phyloP scores from a whole-genome alignment of 1,139 yeast genomes.

The Yamadazyma oceani region DNA sequence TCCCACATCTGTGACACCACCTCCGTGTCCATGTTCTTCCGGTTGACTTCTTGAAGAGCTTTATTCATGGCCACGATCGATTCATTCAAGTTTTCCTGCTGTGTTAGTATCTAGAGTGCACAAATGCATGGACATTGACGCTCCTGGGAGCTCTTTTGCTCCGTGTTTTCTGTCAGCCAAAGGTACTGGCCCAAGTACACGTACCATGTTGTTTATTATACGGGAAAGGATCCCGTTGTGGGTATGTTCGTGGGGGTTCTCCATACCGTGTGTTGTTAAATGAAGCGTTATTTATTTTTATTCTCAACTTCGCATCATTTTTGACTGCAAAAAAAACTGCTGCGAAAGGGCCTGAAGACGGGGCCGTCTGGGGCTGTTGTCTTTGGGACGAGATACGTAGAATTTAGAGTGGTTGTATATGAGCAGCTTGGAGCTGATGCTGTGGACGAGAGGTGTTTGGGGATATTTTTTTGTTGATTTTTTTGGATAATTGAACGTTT shows the following conservation, averaged over 20 bases:
- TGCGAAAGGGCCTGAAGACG: not conserved
- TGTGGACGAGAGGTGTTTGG: too few species aligned
- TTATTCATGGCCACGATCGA: slow-evolving; percentile 66
- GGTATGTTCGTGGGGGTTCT: slow-evolving; percentile 86
- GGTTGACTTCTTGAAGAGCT: slow-evolving; percentile 59
- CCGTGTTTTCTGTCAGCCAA: not conserved
- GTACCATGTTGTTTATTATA: slow-evolving; percentile 71
- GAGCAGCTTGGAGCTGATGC: too few species aligned
- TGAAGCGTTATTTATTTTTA: not conserved
- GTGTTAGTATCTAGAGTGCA: slow-evolving; percentile 14
- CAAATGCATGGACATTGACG: too few species aligned
- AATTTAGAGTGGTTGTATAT: too few species aligned
- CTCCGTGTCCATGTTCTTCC: slow-evolving; percentile 69
- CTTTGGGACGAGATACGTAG: too few species aligned
- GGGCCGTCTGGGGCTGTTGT: too few species aligned
- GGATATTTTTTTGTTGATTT: too few species aligned
- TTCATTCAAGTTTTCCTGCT: slow-evolving; percentile 66
- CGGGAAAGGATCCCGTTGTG: slow-evolving; percentile 78
- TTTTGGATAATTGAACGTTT: too few species aligned
- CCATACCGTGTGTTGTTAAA: slow-evolving; percentile 43
- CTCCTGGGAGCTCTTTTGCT: too few species aligned
- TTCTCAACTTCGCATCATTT: not conserved
- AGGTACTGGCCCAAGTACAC: slow-evolving; percentile 22
- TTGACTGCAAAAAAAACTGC: not conserved
- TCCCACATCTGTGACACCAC: slow-evolving; percentile 81